Conservation (phyloP, 2,329 filamentous ascomycete genomes). For the Alternaria postmessia region DNA sequence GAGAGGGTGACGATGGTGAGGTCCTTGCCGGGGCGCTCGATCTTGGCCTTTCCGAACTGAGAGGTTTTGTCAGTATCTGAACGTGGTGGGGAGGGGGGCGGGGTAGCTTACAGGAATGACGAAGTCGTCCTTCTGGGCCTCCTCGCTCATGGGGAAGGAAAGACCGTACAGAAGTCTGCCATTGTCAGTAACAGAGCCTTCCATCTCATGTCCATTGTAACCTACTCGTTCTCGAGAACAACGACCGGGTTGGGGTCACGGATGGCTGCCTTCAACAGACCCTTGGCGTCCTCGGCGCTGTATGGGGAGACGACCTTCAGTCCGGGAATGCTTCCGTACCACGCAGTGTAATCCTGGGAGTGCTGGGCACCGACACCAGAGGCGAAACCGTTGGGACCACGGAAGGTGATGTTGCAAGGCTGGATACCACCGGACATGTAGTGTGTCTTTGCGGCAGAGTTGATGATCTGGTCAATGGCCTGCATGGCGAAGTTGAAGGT, state of each 20-base stretch:
- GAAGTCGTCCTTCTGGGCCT: slow-evolving; percentile 94
- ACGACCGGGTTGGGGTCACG: slow-evolving; percentile 97
- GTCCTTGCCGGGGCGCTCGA: slow-evolving; percentile 95
- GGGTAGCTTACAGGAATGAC: slow-evolving; percentile 72
- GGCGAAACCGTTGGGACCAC: slow-evolving; percentile 97
- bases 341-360: slow-evolving; percentile 97
- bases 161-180: slow-evolving; percentile 84
- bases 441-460: slow-evolving; percentile 98
- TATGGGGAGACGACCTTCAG: slow-evolving; percentile 96
- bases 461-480: slow-evolving; percentile 99
- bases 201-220: not conserved
- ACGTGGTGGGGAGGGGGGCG: not conserved
- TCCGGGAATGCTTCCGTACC: slow-evolving; percentile 98
- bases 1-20: slow-evolving; percentile 94
- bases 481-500: slow-evolving; percentile 99
- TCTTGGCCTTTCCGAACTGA: slow-evolving; percentile 95
- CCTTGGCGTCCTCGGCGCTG: slow-evolving; percentile 98
- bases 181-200: slow-evolving; percentile 17
- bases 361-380: slow-evolving; percentile 95
- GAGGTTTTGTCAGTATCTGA: slow-evolving; percentile 18
- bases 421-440: slow-evolving; percentile 99
- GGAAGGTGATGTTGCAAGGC: slow-evolving; percentile 99
- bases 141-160: slow-evolving; percentile 95
- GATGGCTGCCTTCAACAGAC: slow-evolving; percentile 95
- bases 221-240: slow-evolving; percentile 64